Evolutionary conservation across 2,329 filamentous ascomycete species (phyloP).

Genomic region (Pseudopyricularia cyperi): DNA sequence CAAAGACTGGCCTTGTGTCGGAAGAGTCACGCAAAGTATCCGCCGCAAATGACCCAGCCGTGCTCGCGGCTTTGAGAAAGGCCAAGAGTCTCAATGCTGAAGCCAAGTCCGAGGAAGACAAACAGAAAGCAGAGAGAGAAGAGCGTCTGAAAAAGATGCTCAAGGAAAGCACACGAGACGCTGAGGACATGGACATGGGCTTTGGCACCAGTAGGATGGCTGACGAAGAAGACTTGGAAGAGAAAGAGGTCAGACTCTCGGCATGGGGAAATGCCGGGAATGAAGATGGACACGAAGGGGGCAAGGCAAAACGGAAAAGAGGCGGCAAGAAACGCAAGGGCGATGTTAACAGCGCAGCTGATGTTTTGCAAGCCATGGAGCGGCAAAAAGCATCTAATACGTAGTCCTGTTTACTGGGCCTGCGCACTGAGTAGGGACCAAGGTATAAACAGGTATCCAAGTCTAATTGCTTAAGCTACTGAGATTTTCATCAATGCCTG

Average conservation of each 20-base stretch:
- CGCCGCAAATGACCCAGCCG: slow-evolving; percentile 59
- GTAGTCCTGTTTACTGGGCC: neutral
- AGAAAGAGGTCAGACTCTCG: slow-evolving; percentile 52
- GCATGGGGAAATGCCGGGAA: slow-evolving; percentile 45
- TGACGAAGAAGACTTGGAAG: slow-evolving; percentile 75
- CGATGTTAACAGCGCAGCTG: slow-evolving; percentile 63
- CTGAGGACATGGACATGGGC: slow-evolving; percentile 86
- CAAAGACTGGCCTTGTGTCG: slow-evolving; percentile 39
- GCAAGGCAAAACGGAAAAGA: slow-evolving; percentile 51
- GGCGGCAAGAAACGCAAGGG: slow-evolving; percentile 65
- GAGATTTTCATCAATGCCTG: too few species aligned
- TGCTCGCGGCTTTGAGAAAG: slow-evolving; percentile 75
- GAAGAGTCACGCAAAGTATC: slow-evolving; percentile 36
- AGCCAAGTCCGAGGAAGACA: slow-evolving; percentile 24
- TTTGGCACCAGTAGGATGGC: slow-evolving; percentile 82
- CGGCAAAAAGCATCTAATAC: slow-evolving; percentile 27
- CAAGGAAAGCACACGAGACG: slow-evolving; percentile 60
- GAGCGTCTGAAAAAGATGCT: slow-evolving; percentile 65
- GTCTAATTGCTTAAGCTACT: too few species aligned
- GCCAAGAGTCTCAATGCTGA: slow-evolving; percentile 52
- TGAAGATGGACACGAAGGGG: slow-evolving; percentile 32
- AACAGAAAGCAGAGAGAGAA: slow-evolving; percentile 38
- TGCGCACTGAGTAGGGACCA: too few species aligned
- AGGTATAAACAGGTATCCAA: too few species aligned
- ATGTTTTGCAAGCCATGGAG: slow-evolving; percentile 72